Evolutionary conservation across 257 asterid species (phyloP), one percentile per base, ranked within the genome.

Genomic region (Cruciata laevipes): DNA sequence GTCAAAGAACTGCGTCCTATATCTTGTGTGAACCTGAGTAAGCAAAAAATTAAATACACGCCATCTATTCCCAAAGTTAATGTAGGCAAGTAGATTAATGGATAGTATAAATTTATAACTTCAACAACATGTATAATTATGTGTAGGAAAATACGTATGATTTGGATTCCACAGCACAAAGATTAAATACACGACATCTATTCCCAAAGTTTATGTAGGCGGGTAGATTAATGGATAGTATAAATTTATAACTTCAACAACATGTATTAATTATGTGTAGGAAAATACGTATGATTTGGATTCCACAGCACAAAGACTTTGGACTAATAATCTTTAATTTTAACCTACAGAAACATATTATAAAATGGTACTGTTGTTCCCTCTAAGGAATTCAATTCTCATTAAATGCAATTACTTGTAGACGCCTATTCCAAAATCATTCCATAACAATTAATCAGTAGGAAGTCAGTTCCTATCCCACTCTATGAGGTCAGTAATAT

Each of bases 11-110:
- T 66, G 30, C 82, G 89, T 38, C 95, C 89, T 40, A 85, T 76
- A 75, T 88, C 95, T 68, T 90, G 80, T 65, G 75, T 42, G 63
- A 84, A 85, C 87, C 99, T 94, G 82, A 81, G 80, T 74, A 56
- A 63, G 33, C 66, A 56, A 71, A 66, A 79, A 77, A 24, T 53
- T 61, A 49, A 69, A 76, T 69, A 47, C 56, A 35, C 37, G 38
- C 56, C 55, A 31, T 40, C 16, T 32, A 4, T 51, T 30, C 60
- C 42, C 32, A 24, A 12, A 55, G 17, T 8, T 44, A 44, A 20
- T n/a, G 59, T 1, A n/a, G 25, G 25, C 51, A 44, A 37, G 59
- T 35, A 65, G 69, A 16, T 3, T 40, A 40, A 6, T 20, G 21
- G 25, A 21, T n/a, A 24, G 17, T 20, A 11, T 12, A 64, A 21